Evolutionary conservation across 2,329 filamentous ascomycete genomes (phyloP), one percentile per base, ranked within the genome.

Genomic region (Anisogramma anomala): DNA sequence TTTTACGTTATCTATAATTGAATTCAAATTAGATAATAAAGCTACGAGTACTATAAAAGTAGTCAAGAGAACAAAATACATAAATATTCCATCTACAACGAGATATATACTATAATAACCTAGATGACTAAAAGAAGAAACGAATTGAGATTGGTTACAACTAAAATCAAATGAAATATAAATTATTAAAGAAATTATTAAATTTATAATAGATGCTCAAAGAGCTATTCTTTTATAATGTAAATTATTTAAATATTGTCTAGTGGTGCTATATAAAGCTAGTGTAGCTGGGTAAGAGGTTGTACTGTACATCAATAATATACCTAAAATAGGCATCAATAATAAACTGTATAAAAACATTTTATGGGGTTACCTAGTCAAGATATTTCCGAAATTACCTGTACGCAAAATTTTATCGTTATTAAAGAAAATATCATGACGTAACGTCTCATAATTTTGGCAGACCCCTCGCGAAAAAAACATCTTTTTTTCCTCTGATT

Each of bases 291-390:
- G 18, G 19, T 34, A 22, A 23, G 32, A 34, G n/a, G 32, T 34
- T 22, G 32, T 34, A 23, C 18, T 34, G 19, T 23, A 34, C n/a
- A 34, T 34, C 19, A 22, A 34, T 14, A 23, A 34, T 11, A 34
- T 54, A 50, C 50, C 53, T 52, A 52, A 43, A 49, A 57, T 47
- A 52, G 52, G 52, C 51, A 55, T 51, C 47, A 55, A 49, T 52
- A 57, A 54, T 56, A 56, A 38, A 41, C 35, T 47, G 39, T 36
- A 46, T 48, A 48, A 43, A 39, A 43, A 41, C 37, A 43, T 45
- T 33, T 36, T 32, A 30, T 32, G 30, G n/a, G n/a, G n/a, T 30
- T 30, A 30, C 27, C n/a, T n/a, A n/a, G n/a, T 32, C 30, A 32
- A 32, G 4, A 32, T 32, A 32, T 32, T 32, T 32, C n/a, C 30